Base-by-base conservation (phyloP, 176 grass and related monocot species). In the Cenchrus purpureus region DNA sequence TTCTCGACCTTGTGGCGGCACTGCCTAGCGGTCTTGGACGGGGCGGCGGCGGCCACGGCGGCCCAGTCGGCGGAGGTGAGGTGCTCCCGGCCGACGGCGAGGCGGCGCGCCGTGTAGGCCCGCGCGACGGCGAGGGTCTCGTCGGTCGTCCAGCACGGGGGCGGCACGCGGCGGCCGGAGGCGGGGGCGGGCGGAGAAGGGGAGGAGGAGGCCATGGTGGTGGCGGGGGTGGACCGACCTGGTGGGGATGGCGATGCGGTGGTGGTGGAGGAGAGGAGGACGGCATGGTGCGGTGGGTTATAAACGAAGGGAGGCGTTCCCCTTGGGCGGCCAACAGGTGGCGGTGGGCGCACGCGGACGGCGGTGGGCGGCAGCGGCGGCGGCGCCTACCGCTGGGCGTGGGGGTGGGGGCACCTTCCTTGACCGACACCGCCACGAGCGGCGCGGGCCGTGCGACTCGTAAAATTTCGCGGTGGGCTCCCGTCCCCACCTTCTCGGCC, bases 1-100 rank as follows among this genome's bases (percentile, higher is more conserved):
- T 91, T 94, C 84, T 94, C 92, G 66, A 94, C 89, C 92, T 94
- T 94, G 84, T 94, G 92, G 69, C 92, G 89, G 89, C 92, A 94
- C 92, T 94, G 92, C 45, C 87, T 53, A 34, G 92, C 84, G 25
- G 89, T 89, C 89, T 94, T 94, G 84, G 92, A 82, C 13, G 92
- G 86, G 10, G 92, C 76, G 53, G 87, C 84, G 32, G 77, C 89
- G 0, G 92, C 89, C n/a, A 94, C 89, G 80, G 87, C 86, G 66
- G 84, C 66, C 92, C 92, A 94, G 73, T 91, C 86, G 60, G 80
- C 61, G 72, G 89, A 90, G 52, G 65, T 79, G 52, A 94, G 89
- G 81, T 94, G 89, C 43, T 87, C 89, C 42, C 92, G 86, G 60
- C 87, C 86, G 52, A 94, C 88, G 34, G 86, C 77, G 67, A 91